phyloP scores from a whole-genome alignment of 768 basidiomycete genomes.

The Boletus rubescentipes region DNA sequence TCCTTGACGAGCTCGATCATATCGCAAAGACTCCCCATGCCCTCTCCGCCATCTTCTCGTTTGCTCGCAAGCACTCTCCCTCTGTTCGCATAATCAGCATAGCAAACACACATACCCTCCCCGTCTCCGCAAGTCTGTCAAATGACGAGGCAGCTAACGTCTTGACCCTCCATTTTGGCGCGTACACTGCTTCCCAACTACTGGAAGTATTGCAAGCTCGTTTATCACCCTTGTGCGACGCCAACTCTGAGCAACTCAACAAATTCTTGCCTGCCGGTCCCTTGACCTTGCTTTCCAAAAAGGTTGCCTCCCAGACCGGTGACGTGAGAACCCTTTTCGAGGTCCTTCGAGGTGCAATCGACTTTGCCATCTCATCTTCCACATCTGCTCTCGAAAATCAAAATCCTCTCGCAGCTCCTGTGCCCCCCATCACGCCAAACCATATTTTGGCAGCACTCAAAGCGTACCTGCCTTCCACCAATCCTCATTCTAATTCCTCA shows the following conservation, averaged over 20 bases:
- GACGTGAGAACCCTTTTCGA: conserved; percentile 82
- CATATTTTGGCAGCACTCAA: conserved; percentile 77
- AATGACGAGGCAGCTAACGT: conserved; percentile 40
- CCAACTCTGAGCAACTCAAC: conserved; percentile 34
- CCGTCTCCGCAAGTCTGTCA: conserved; percentile 47
- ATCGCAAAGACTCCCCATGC: conserved; percentile 60
- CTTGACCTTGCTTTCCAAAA: conserved; percentile 72
- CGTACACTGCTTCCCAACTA: conserved; percentile 73
- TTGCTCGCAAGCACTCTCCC: conserved; percentile 54
- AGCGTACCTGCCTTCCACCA: conserved; percentile 53
- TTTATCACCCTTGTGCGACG: conserved; percentile 50
- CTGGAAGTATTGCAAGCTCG: conserved; percentile 66
- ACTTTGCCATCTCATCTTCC: conserved; percentile 49
- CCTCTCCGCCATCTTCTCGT: conserved; percentile 62
- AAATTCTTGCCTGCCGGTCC: conserved; percentile 64
- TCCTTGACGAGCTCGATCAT: conserved; percentile 88
- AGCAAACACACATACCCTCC: conserved; percentile 86
- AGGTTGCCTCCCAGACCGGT: conserved; percentile 77
- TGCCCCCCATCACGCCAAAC: conserved; percentile 55
- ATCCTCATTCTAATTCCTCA: conserved; percentile 11
- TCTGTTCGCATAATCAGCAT: conserved; percentile 76
- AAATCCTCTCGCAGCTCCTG: conserved; percentile 32
- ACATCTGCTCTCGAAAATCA: conserved; percentile 20
- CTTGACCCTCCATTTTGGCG: conserved; percentile 74
- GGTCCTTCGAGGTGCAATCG: conserved; percentile 77